Evolutionary conservation across 2,329 filamentous ascomycete species (phyloP), one percentile per base, ranked within the genome.

Genomic region (Colletotrichum simmondsii): DNA sequence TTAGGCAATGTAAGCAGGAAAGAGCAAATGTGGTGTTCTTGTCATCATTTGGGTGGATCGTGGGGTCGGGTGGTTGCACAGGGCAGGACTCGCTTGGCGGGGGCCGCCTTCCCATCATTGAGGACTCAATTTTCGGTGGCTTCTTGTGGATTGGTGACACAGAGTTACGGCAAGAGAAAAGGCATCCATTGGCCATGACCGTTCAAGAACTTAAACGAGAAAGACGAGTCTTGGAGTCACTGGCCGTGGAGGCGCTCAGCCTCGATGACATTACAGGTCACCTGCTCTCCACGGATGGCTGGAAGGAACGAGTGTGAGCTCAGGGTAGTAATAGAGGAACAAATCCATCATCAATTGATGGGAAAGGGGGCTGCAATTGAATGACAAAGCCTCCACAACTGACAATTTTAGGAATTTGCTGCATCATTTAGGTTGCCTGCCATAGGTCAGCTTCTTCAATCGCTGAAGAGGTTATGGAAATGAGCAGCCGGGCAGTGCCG

Each of bases 41-140:
- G 28, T 35, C 62, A 42, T 60, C 57, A 56, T 54, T 64, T 53
- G 22, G n/a, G 61, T 63, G 61, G 61, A 53, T 63, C 61, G 54
- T 35, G 64, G 52, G 32, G 42, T 7, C 11, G 42, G 42, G 26
- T 28, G 28, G 28, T 61, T 56, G 62, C 46, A 61, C 46, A 35
- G 42, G 16, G 62, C 32, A 68, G 66, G n/a, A 26, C 5, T 16
- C 32, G 46, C 60, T 53, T 63, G 60, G 42, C 26, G 6, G 52
- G 60, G 66, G 32, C 32, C 30, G 42, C 22, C 28, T 35, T 32
- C 5, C 26, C 32, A 65, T 37, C 56, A 37, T 11, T 49, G 16
- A 37, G 54, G 32, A 54, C 52, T 28, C 58, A 42, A 42, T 62
- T 30, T 32, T 28, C 19, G 42, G 60, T 53, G 60, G 46, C n/a